Percentiles rank a stretch among this genome's conserved stretches.
Conservation (phyloP, 2,329 filamentous ascomycete species). For the Thielaviopsis populi region DNA sequence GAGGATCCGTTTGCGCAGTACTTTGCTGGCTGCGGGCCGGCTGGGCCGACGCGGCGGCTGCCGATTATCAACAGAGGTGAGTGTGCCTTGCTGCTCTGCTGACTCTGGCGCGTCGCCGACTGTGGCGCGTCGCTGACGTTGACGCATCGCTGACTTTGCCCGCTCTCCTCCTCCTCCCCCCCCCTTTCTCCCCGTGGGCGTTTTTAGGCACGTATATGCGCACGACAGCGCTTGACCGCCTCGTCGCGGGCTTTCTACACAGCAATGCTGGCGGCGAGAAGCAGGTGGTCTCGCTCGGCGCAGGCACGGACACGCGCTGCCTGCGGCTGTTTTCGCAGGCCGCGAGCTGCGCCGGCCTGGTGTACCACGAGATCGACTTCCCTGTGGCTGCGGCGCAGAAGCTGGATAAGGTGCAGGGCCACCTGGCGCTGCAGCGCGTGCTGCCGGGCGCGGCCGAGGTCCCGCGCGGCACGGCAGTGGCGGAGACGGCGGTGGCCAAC, state of each 20-base stretch:
- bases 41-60: slow-evolving; percentile 45
- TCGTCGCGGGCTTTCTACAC: slow-evolving; percentile 58
- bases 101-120: neutral
- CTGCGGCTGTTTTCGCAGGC: slow-evolving; percentile 53
- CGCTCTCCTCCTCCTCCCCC: neutral
- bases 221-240: slow-evolving; percentile 64
- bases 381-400: slow-evolving; percentile 56
- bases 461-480: slow-evolving; percentile 18
- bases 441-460: slow-evolving; percentile 24
- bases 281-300: slow-evolving; percentile 85
- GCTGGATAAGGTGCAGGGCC: slow-evolving; percentile 37
- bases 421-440: slow-evolving; percentile 28
- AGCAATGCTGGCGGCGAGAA: slow-evolving; percentile 26
- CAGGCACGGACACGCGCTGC: slow-evolving; percentile 81
- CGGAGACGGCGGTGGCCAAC: slow-evolving; percentile 10
- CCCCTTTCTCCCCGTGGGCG: too few species aligned
- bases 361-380: slow-evolving; percentile 93
- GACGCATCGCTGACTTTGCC: neutral
- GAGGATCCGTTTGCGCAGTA: slow-evolving; percentile 61
- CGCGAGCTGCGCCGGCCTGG: slow-evolving; percentile 28
- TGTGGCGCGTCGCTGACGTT: neutral
- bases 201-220: slow-evolving; percentile 74
- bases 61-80: slow-evolving; percentile 90
- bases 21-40: slow-evolving; percentile 39
- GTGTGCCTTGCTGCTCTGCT: slow-evolving; percentile 18